Conservation (phyloP, 228 moss, liverwort and hornwort species). For the Sphagnum fallax region DNA sequence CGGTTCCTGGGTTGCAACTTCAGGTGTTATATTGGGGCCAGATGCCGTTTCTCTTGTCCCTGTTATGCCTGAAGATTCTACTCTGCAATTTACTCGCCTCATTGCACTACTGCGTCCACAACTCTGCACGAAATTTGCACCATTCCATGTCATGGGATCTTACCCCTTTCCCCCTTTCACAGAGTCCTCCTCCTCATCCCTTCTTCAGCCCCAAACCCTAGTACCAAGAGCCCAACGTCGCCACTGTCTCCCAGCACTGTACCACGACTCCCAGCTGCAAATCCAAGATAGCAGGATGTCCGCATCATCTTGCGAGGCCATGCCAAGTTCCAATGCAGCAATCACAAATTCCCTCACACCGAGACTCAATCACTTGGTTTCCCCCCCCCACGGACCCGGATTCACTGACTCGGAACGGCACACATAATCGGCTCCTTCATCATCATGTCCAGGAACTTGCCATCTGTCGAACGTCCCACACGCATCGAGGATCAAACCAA, state of each 20-base stretch:
- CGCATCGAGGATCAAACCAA: too few species aligned
- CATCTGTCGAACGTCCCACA: too few species aligned
- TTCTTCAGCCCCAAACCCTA: background rate
- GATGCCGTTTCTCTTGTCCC: slow-evolving; percentile 11
- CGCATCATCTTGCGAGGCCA: background rate
- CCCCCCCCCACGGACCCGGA: too few species aligned
- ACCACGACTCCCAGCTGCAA: background rate
- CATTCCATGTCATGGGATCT: slow-evolving; percentile 9
- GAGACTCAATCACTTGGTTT: too few species aligned
- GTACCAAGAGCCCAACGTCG: slow-evolving; percentile 5
- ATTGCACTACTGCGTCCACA: slow-evolving; percentile 18
- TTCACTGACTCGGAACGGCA: too few species aligned
- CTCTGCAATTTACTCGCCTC: slow-evolving; percentile 16
- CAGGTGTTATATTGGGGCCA: slow-evolving; percentile 5
- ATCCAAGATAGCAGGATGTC: background rate
- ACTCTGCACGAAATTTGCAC: slow-evolving; percentile 5
- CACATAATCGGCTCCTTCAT: too few species aligned
- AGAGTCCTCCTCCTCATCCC: slow-evolving; percentile 1
- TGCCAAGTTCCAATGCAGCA: background rate
- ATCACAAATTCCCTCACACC: background rate
- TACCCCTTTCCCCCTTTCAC: slow-evolving; percentile 1
- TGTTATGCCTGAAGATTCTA: slow-evolving; percentile 15
- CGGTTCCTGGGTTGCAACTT: too few species aligned
- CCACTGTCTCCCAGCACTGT: background rate
- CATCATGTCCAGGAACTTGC: too few species aligned